Evolutionary conservation across 1,139 yeast species (phyloP), one percentile per base, ranked within the genome.

Genomic region (Scheffersomyces parashehatae): DNA sequence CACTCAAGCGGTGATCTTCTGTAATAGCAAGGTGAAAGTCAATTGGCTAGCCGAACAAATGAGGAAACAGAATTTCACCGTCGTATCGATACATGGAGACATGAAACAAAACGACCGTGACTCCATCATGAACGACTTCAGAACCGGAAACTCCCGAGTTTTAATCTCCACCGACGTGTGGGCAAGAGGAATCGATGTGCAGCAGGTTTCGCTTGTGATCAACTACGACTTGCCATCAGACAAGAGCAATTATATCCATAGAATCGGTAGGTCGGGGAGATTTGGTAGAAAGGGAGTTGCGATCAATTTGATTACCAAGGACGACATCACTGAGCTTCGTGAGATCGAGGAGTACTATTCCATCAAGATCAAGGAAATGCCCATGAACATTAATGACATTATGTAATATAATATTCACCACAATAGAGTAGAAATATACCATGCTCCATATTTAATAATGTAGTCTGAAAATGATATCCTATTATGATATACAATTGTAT

Each of bases 101-200:
- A 88, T 93, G 96, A 85, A 87, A 57, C 98, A 93, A 67, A 89
- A 85, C 46, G 96, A 91, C 59, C 76, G 98, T 63, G 96, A 90
- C 63, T 71, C 75, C 44, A 84, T 91, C 49, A 93, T 93, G 98
- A 81, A 81, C 56, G 97, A 90, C 59, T 86, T 86, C 64, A 71
- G 95, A 52, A 68, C 83, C 26, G 93, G 93, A 0, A 80, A 79
- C 52, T 83, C 90, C 6, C 75, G 98, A 45, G 96, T 93, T 8
- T 70, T 93, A 47, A 90, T 93, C 36, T 88, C 97, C 20, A 93
- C 99, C 4, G 98, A 93, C 65, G 95, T 93, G 37, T 90, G 97
- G 96, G 98, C 99, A 1, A 77, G 98, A 62, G 99, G 99, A 41
- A 91, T 91, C 44, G 98, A 91, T 65, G 98, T 91, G 26, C 99